Evolutionary conservation across 768 basidiomycete genomes (phyloP).

Genomic region (Lanmaoa rubissima): DNA sequence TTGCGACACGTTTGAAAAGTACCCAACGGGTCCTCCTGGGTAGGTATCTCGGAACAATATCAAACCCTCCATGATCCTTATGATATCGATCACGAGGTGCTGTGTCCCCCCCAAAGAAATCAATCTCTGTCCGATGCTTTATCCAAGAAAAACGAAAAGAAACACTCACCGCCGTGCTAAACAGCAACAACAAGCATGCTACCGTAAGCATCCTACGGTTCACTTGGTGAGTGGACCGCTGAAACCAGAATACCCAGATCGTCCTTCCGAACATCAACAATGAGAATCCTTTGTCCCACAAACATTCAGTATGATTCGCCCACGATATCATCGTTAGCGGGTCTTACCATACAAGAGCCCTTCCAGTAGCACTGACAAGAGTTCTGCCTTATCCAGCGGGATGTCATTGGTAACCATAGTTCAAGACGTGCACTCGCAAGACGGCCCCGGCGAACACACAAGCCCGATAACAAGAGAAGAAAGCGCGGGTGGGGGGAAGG

Average conservation of each 20-base stretch:
- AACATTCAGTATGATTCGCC: background rate
- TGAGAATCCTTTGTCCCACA: constrained; percentile 30
- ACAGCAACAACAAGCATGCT: constrained; percentile 27
- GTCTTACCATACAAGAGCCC: constrained; percentile 19
- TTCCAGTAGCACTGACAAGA: constrained; percentile 20
- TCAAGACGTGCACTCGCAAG: background rate
- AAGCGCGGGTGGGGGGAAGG: background rate
- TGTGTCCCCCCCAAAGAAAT: background rate
- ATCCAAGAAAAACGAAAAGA: background rate
- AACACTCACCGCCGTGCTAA: constrained; percentile 31
- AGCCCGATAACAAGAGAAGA: background rate
- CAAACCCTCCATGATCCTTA: constrained; percentile 28
- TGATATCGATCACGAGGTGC: constrained; percentile 29
- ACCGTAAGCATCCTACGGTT: constrained; percentile 22
- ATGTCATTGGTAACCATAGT: constrained; percentile 5
- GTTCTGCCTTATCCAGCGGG: constrained; percentile 20
- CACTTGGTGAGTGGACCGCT: constrained; percentile 4
- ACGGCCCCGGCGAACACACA: background rate
- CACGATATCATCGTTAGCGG: background rate
- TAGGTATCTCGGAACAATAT: constrained; percentile 16
- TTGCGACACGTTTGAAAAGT: constrained; percentile 26
- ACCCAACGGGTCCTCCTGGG: constrained; percentile 21
- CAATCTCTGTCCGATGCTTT: background rate
- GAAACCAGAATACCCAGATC: constrained; percentile 22
- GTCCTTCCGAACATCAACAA: constrained; percentile 35